Evolutionary conservation across 306 rosid genomes (phyloP), one percentile per base, ranked within the genome.

Genomic region (Pyrus betulifolia): DNA sequence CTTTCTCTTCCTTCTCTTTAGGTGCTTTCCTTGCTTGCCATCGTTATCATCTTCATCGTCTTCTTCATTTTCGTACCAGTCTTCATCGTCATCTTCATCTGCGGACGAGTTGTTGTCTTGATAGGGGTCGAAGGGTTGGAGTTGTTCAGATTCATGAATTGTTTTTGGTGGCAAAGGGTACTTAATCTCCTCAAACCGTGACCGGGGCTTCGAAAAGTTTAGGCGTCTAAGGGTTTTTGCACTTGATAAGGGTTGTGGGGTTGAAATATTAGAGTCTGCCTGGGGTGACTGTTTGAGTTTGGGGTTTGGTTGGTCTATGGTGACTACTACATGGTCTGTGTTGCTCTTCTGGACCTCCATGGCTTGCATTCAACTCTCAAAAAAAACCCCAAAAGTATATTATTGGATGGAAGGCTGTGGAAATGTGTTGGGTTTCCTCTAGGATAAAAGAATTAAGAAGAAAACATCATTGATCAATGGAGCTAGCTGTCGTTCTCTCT

Each of bases 121-220:
- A 27, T 52, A 7, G 18, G 72, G 22, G 77, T 71, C 52, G 18
- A 63, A 49, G 58, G 44, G 66, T 38, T 71, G 67, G 67, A 61
- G 58, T 71, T 62, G 71, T 46, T 71, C 45, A 4, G 85, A 77
- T 75, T 82, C 80, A 21, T 38, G 62, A 55, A 80, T 70, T 78
- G 80, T 54, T 77, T n/a, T 74, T 46, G 83, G 73, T 5, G 74
- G 67, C 21, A 62, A 49, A 21, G 81, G 83, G 22, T 74, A 57
- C 61, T 14, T 75, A 9, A 60, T 52, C 79, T 83, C 89, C 44
- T 86, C 85, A 49, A 86, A 86, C 3, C 89, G 87, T 3, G 89
- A 86, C 49, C 62, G 82, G 15, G 89, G 87, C 70, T 81, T 86
- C 23, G 89, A 86, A 58, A 80, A 78, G 70, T 55, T 78, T 44